A percentile compares a stretch with the other conserved stretches of the same genome.
Evolutionary conservation across 163 green algal genomes (phyloP).

Genomic region (Scenedesmus sp.): DNA sequence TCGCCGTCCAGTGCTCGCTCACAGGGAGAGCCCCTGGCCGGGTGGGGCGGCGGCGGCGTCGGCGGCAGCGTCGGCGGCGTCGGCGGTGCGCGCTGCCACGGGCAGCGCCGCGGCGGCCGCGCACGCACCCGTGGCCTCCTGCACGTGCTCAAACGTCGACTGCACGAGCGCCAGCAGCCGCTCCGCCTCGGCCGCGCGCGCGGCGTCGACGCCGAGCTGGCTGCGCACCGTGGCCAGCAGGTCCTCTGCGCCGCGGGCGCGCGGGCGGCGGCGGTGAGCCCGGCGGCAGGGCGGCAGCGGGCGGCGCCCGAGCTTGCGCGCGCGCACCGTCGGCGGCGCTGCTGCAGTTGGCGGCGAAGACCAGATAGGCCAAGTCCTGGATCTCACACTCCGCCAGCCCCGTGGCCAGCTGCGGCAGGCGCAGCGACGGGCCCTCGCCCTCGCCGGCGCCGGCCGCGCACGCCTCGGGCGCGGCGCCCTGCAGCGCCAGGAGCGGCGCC

Average conservation of each 20-base stretch:
- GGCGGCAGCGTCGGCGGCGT: neutral
- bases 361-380: slow-evolving; percentile 37
- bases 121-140: slow-evolving; percentile 9
- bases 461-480: neutral
- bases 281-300: no score
- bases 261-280: no score
- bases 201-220: slow-evolving; percentile 45
- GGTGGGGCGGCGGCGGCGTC: no score
- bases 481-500: neutral
- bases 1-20: slow-evolving; percentile 29
- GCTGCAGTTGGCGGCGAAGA: slow-evolving; percentile 39
- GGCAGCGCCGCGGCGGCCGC: no score
- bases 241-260: neutral
- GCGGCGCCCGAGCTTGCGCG: neutral
- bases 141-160: slow-evolving; percentile 2
- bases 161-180: slow-evolving; percentile 35
- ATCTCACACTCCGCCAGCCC: slow-evolving; percentile 37
- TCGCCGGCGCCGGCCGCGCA: neutral
- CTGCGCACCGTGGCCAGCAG: slow-evolving; percentile 29
- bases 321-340: neutral
- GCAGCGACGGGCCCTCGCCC: slow-evolving; percentile 22
- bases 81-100: neutral
- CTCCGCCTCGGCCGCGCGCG: slow-evolving; percentile 10
- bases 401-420: slow-evolving; percentile 33
- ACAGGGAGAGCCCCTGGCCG: slow-evolving; percentile 26